Conservation (phyloP, 192 early-diverging fungal species). For the Coemansia brasiliensis region DNA sequence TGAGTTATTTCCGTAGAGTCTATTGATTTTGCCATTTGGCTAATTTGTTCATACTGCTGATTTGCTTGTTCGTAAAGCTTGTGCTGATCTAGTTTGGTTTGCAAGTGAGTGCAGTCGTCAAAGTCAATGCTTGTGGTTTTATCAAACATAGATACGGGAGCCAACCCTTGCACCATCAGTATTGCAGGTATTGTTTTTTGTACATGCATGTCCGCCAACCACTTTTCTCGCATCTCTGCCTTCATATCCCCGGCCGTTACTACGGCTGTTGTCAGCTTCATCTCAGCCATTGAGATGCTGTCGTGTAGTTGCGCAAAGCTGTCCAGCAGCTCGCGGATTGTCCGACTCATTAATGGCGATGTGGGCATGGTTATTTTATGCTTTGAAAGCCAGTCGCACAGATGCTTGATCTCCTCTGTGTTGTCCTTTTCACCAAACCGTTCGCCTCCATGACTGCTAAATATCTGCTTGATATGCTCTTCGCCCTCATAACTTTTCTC, state of each 20-base stretch:
- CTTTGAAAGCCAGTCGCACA: slow-evolving; percentile 18
- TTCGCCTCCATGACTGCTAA: slow-evolving; percentile 33
- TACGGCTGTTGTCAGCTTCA: background rate
- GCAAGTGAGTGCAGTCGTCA: background rate
- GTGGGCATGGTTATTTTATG: background rate
- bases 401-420: slow-evolving; percentile 16
- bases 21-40: background rate
- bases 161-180: background rate
- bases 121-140: background rate
- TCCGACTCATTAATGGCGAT: too few relatives aligned
- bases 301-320: background rate
- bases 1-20: background rate
- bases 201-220: background rate
- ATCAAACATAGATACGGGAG: slow-evolving; percentile 11
- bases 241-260: background rate
- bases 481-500: background rate
- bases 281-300: background rate
- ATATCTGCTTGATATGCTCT: slow-evolving; percentile 9
- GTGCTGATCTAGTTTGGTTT: background rate
- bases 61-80: background rate
- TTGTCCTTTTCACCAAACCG: slow-evolving; percentile 51
- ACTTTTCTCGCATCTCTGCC: background rate
- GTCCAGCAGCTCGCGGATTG: background rate
- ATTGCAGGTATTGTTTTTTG: background rate
- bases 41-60: background rate